Percentiles rank a stretch among this genome's conserved stretches.
phyloP scores from a whole-genome alignment of 768 basidiomycete species.

The Gloeostereum incarnatum region DNA sequence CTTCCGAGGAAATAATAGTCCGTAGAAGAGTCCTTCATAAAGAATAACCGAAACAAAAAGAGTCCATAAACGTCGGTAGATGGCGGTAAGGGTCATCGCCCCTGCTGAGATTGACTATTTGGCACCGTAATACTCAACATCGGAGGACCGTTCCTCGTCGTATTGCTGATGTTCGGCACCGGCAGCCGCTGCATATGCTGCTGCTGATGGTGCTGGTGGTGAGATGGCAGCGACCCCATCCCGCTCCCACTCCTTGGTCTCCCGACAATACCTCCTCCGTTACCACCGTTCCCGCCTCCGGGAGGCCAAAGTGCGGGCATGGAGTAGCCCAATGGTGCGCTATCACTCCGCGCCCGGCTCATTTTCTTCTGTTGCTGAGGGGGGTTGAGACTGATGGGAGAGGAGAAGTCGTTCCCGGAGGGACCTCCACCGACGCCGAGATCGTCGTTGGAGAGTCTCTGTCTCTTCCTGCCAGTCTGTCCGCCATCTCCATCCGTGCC shows the following conservation, averaged over 20 bases:
- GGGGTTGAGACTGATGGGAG: background rate
- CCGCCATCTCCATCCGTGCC: background rate
- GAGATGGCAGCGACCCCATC: slow-evolving; percentile 12
- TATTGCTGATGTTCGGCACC: background rate
- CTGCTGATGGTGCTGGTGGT: background rate
- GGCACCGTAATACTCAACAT: slow-evolving; percentile 1
- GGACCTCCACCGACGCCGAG: background rate
- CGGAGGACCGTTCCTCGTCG: background rate
- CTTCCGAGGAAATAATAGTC: no score
- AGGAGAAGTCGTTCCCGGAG: background rate
- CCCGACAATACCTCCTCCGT: slow-evolving; percentile 22
- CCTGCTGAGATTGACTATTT: no score
- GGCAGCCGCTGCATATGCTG: background rate
- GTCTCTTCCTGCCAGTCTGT: background rate
- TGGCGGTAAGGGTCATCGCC: no score
- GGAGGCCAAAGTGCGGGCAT: slow-evolving; percentile 11
- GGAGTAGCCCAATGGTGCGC: slow-evolving; percentile 44
- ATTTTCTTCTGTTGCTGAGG: slow-evolving; percentile 12
- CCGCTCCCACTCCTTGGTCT: slow-evolving; percentile 46
- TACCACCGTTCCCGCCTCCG: slow-evolving; percentile 17
- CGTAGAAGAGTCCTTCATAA: no score
- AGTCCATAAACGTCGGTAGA: no score
- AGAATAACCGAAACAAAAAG: no score
- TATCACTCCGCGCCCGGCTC: slow-evolving; percentile 58
- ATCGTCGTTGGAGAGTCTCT: background rate